phyloP scores from a whole-genome alignment of 495 filamentous ascomycete species.

The Daldinia childiae region DNA sequence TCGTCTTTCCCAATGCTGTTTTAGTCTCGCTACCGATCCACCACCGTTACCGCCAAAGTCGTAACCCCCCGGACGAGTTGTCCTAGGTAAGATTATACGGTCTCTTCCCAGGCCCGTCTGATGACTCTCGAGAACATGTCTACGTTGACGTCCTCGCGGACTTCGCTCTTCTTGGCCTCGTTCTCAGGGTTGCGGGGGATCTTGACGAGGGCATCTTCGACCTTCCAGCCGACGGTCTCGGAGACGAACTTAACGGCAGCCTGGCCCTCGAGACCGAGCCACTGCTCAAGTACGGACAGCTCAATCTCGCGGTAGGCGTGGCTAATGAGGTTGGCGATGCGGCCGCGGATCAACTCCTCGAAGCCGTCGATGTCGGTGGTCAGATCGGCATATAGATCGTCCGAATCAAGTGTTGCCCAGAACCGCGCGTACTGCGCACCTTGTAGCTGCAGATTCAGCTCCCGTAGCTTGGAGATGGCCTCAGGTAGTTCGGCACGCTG shows the following conservation, averaged over 20 bases:
- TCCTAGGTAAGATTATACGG: constrained; percentile 60
- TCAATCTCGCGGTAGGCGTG: constrained; percentile 88
- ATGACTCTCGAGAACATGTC: constrained; percentile 87
- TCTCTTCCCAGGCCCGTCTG: constrained; percentile 89
- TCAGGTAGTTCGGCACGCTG: constrained; percentile 72
- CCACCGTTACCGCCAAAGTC: constrained; percentile 11
- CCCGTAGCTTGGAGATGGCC: constrained; percentile 87
- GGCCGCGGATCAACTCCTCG: constrained; percentile 92
- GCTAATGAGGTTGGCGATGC: constrained; percentile 88
- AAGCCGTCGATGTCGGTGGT: constrained; percentile 94
- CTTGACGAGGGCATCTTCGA: constrained; percentile 66
- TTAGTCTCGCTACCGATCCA: constrained; percentile 23
- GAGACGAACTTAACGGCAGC: constrained; percentile 81
- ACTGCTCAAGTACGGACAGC: constrained; percentile 78
- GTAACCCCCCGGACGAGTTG: neutral
- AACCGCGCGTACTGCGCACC: constrained; percentile 87
- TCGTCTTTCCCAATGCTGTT: constrained; percentile 39
- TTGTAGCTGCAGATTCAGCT: constrained; percentile 84
- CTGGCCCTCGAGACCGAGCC: constrained; percentile 80
- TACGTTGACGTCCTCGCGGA: constrained; percentile 95
- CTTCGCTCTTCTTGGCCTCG: constrained; percentile 94
- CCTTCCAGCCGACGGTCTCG: constrained; percentile 87
- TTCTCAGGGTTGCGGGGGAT: constrained; percentile 96
- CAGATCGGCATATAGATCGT: constrained; percentile 96
- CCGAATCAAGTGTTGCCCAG: constrained; percentile 91